Percentiles rank a stretch among this genome's conserved stretches.
These are phyloP conservation scores for Trametes villosa DNA, from an alignment of 768 basidiomycete species.

Conservation along the genomic window DNA sequence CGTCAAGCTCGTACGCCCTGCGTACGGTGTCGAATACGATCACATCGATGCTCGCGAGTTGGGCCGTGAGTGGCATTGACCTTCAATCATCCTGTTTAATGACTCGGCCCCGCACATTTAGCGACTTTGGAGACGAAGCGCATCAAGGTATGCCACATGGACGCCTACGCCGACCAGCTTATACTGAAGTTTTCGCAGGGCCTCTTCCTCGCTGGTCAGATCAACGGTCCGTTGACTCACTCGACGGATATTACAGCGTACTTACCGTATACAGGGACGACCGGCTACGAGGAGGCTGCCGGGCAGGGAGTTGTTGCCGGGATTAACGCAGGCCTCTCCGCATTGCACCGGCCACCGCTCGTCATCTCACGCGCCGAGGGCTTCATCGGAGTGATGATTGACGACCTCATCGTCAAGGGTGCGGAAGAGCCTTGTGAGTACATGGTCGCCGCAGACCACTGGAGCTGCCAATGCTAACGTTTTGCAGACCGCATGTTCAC, in stretches of 20 bases:
- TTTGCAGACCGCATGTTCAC: conserved; percentile 89
- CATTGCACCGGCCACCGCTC: conserved; percentile 58
- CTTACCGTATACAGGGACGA: conserved; percentile 64
- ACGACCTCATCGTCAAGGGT: conserved; percentile 87
- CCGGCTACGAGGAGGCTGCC: conserved; percentile 94
- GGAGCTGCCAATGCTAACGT: neutral
- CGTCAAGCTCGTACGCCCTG: conserved; percentile 81
- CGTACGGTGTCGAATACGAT: conserved; percentile 94
- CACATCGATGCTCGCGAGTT: conserved; percentile 87
- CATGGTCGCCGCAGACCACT: neutral
- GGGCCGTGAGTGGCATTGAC: conserved; percentile 58
- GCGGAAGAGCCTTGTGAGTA: conserved; percentile 87
- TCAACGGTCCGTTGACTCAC: conserved; percentile 67
- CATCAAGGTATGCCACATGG: conserved; percentile 53
- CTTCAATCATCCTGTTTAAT: too few relatives aligned
- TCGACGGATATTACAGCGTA: neutral
- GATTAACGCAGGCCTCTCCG: conserved; percentile 81
- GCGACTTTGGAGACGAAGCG: conserved; percentile 87
- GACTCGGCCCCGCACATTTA: conserved; percentile 30
- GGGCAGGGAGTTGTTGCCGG: conserved; percentile 90
- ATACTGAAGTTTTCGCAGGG: conserved; percentile 48
- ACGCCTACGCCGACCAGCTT: too few relatives aligned
- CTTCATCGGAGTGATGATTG: conserved; percentile 89
- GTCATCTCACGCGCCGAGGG: conserved; percentile 82
- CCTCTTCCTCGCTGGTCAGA: conserved; percentile 88